Evolutionary conservation across 2,329 filamentous ascomycete genomes (phyloP).

Genomic region (Diaporthe eres): DNA sequence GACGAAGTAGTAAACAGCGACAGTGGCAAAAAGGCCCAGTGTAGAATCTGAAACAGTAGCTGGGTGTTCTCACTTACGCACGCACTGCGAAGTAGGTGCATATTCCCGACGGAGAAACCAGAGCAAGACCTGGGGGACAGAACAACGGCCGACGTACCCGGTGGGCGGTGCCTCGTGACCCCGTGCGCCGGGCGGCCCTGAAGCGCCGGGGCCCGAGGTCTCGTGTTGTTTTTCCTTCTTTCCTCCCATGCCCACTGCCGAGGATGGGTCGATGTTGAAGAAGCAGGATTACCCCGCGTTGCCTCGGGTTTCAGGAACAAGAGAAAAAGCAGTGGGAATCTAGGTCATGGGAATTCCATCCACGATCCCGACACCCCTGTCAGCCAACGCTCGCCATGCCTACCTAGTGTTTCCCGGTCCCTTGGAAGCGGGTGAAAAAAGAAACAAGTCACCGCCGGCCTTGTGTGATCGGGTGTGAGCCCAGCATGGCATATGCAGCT

Average conservation of each 20-base stretch:
- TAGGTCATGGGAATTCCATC: constrained; percentile 18
- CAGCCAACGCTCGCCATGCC: constrained; percentile 6
- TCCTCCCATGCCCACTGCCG: neutral
- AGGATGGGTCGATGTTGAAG: constrained; percentile 8
- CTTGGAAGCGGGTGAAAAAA: constrained; percentile 23
- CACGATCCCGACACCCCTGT: neutral
- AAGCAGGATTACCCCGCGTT: constrained; percentile 20
- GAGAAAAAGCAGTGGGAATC: neutral
- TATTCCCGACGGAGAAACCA: constrained; percentile 24
- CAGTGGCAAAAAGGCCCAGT: neutral
- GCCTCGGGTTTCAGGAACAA: constrained; percentile 18
- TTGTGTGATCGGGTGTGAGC: constrained; percentile 23
- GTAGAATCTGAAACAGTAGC: constrained; percentile 18
- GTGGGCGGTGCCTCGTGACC: constrained; percentile 1
- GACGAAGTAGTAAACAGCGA: constrained; percentile 23
- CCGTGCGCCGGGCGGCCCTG: constrained; percentile 21
- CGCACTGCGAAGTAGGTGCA: neutral
- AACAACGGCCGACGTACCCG: constrained; percentile 25
- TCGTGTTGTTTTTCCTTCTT: constrained; percentile 10
- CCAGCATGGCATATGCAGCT: constrained; percentile 11
- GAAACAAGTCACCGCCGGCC: constrained; percentile 7
- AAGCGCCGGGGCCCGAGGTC: constrained; percentile 24
- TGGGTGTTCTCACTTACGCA: neutral
- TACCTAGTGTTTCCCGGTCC: constrained; percentile 16
- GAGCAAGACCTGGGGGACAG: constrained; percentile 1